Conservation (phyloP, 257 asterid species). For the Echites panduratus region DNA sequence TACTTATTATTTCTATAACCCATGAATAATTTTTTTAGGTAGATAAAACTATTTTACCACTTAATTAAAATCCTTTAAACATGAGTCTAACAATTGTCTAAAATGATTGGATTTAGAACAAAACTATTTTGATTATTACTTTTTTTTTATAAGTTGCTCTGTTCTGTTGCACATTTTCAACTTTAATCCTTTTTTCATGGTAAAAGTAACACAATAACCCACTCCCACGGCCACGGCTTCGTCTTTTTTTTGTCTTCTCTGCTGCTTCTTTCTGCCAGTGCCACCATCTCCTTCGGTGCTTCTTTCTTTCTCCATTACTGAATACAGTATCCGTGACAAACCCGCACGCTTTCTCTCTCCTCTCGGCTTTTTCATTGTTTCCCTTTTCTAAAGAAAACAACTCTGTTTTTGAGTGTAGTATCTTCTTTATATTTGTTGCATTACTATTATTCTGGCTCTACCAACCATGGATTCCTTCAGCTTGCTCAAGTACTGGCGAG, state of each 20-base stretch:
- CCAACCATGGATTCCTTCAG: constrained; percentile 45
- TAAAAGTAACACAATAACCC: neutral
- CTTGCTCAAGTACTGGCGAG: constrained; percentile 42
- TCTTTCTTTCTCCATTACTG: neutral
- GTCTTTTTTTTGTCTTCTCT: too few relatives aligned
- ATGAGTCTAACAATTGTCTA: too few relatives aligned
- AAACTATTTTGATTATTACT: too few relatives aligned
- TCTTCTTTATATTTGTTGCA: neutral
- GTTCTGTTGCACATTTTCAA: neutral
- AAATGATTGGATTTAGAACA: too few relatives aligned
- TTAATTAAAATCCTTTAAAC: too few relatives aligned
- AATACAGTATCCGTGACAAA: neutral
- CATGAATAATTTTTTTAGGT: too few relatives aligned
- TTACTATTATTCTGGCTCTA: constrained; percentile 31
- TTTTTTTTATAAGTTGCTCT: neutral
- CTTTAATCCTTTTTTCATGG: neutral
- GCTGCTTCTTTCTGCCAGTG: too few relatives aligned
- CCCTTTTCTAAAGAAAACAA: neutral
- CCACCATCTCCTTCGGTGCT: neutral
- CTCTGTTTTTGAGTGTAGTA: neutral
- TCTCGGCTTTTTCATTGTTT: neutral
- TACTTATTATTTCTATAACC: too few relatives aligned
- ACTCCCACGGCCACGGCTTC: neutral
- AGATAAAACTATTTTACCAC: too few relatives aligned
- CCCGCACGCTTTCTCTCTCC: neutral